Conservation (phyloP, 306 rosid species). For the Trifolium dubium region DNA sequence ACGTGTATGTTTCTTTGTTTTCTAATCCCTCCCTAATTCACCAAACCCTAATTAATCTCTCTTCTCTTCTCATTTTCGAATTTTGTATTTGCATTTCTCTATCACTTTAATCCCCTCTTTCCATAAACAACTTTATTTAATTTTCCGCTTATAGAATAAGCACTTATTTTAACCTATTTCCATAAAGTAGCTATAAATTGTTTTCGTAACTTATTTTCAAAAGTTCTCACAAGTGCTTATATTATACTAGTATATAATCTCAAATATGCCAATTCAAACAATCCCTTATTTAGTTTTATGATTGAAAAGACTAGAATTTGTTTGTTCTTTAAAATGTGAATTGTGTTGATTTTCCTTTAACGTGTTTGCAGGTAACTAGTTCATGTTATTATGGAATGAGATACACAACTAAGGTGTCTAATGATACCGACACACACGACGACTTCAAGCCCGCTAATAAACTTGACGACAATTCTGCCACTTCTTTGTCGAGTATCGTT, state of each 20-base stretch:
- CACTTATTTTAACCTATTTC: no score
- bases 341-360: constrained; percentile 28
- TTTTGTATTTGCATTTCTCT: no score
- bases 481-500: constrained; percentile 66
- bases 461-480: constrained; percentile 53
- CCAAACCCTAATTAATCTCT: neutral
- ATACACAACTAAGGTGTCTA: constrained; percentile 53
- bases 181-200: no score
- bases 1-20: constrained; percentile 24
- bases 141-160: no score
- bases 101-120: no score
- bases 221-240: neutral
- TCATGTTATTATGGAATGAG: constrained; percentile 53
- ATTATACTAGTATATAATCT: no score
- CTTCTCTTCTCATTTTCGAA: no score
- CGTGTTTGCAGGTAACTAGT: constrained; percentile 53
- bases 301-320: neutral
- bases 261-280: neutral
- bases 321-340: no score
- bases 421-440: constrained; percentile 82
- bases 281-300: neutral
- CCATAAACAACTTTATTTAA: no score
- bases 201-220: no score
- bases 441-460: constrained; percentile 86
- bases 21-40: neutral